Base-by-base conservation (phyloP, 2,329 filamentous ascomycete genomes). In the Acrocalymma vagum region DNA sequence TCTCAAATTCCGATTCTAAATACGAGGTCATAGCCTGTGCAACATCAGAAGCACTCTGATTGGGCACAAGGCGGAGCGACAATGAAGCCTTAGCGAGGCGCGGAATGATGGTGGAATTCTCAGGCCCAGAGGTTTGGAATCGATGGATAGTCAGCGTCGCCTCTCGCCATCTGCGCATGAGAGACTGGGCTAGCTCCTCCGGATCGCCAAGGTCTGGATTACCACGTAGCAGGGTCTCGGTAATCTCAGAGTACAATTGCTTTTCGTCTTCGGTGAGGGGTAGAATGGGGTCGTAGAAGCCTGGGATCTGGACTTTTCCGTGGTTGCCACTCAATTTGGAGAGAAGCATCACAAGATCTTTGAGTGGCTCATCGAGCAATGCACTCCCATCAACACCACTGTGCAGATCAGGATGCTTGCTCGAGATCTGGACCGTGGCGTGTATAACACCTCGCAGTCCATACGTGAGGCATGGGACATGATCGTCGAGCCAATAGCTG, bases 401-500 rank as follows among this genome's bases (percentile, higher is more conserved):
- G 70, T 99, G 94, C 2, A 95, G 80, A 69, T 99, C 94, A 0
- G 92, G 91, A 49, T 89, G 85, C 35, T 84, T 83, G 42, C 91
- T 95, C 51, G 95, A 87, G 17, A 99, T 85, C 47, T 91, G 87
- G 5, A 97, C 81, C 0, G 90, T 96, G 5, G 92, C 93, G 66
- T 97, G 93, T 15, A 99, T 86, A 17, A 99, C 93, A 16, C 94
- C 94, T 32, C 94, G 84, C 6, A 97, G 79, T 1, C 94, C 94
- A 49, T 99, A 99, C 0, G 94, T 99, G 42, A 99, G 74, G 65
- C 94, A 99, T 0, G 94, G 94, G 2, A 95, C 91, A 53, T 95
- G 87, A 62, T 99, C 93, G 63, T 97, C 91, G 2, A 99, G 79
- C 94, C 94, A 99, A 75, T 99, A 99, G 71, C 92, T 96, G 75